Percentiles rank a stretch among this genome's conserved stretches.
These are phyloP conservation scores for Udeniomyces megalosporus DNA, from an alignment of 768 basidiomycete species.

Conservation along the genomic window DNA sequence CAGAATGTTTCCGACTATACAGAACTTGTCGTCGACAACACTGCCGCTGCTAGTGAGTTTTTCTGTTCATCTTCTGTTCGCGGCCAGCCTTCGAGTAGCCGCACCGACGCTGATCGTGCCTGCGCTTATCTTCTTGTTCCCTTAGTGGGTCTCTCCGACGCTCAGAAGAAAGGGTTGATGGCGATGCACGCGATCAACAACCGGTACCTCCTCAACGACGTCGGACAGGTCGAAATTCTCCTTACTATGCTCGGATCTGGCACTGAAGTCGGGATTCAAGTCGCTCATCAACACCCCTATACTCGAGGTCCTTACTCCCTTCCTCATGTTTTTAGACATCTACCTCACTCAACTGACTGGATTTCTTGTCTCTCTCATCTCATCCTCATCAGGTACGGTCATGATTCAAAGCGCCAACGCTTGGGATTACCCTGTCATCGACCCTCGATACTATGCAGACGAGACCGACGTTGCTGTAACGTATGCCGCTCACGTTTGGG, in stretches of 20 bases:
- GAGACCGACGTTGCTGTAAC: slow-evolving; percentile 11
- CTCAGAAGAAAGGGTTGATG: slow-evolving; percentile 7
- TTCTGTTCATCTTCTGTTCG: too few species aligned
- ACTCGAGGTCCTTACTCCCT: slow-evolving; percentile 32
- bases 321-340: too few species aligned
- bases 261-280: slow-evolving; percentile 40
- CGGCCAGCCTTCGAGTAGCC: too few species aligned
- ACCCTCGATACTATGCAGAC: slow-evolving; percentile 43
- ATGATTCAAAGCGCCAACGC: too few species aligned
- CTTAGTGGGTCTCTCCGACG: not conserved
- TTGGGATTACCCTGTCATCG: slow-evolving; percentile 46
- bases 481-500: slow-evolving; percentile 7
- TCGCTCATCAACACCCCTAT: slow-evolving; percentile 49
- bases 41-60: not conserved
- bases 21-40: slow-evolving; percentile 7
- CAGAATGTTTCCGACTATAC: slow-evolving; percentile 7
- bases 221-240: slow-evolving; percentile 22
- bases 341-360: too few species aligned
- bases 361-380: slow-evolving; percentile 30
- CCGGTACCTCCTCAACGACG: slow-evolving; percentile 20
- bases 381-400: too few species aligned
- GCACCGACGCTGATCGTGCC: too few species aligned
- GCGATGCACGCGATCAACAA: slow-evolving; percentile 21
- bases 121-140: too few species aligned
- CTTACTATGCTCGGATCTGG: slow-evolving; percentile 24